A percentile compares a stretch with the other conserved stretches of the same genome.
Conservation (phyloP, 2,329 filamentous ascomycete genomes). For the Helminthosporium solani region DNA sequence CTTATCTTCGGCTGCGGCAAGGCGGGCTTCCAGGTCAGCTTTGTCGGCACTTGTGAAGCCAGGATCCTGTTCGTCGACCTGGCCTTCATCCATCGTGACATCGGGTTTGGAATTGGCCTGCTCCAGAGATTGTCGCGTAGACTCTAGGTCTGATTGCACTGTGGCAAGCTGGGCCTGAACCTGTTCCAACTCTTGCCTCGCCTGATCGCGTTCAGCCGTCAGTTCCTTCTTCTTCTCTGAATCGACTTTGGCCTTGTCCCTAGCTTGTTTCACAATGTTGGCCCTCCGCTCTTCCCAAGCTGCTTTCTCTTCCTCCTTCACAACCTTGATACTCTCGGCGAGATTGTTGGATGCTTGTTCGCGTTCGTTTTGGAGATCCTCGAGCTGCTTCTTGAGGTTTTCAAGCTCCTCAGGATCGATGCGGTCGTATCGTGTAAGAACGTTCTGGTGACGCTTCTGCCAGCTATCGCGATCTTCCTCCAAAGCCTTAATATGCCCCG, state of each 20-base stretch:
- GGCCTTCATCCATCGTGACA: conserved; percentile 46
- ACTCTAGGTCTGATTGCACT: conserved; percentile 53
- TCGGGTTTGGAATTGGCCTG: conserved; percentile 52
- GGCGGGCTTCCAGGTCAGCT: conserved; percentile 37
- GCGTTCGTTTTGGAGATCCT: conserved; percentile 54
- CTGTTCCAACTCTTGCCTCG: conserved; percentile 24
- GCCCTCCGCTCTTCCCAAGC: conserved; percentile 29
- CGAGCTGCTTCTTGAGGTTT: conserved; percentile 76
- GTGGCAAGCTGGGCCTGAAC: conserved; percentile 20
- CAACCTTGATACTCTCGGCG: conserved; percentile 49
- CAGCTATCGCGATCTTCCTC: conserved; percentile 91
- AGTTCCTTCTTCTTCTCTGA: conserved; percentile 57
- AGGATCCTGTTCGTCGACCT: conserved; percentile 40
- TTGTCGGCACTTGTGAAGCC: conserved; percentile 34
- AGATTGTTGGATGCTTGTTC: conserved; percentile 51
- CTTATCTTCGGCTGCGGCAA: conserved; percentile 44
- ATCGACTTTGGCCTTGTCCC: conserved; percentile 61
- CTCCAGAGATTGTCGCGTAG: conserved; percentile 64
- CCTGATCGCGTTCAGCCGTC: conserved; percentile 65
- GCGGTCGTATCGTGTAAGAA: conserved; percentile 92
- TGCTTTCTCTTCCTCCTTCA: conserved; percentile 17
- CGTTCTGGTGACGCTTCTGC: conserved; percentile 94
- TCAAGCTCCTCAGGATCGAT: conserved; percentile 93
- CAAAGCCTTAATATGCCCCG: conserved; percentile 84
- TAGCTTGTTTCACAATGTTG: conserved; percentile 51